Evolutionary conservation across 2,329 filamentous ascomycete genomes (phyloP), one percentile per base, ranked within the genome.

Genomic region (Septoria petroselini): DNA sequence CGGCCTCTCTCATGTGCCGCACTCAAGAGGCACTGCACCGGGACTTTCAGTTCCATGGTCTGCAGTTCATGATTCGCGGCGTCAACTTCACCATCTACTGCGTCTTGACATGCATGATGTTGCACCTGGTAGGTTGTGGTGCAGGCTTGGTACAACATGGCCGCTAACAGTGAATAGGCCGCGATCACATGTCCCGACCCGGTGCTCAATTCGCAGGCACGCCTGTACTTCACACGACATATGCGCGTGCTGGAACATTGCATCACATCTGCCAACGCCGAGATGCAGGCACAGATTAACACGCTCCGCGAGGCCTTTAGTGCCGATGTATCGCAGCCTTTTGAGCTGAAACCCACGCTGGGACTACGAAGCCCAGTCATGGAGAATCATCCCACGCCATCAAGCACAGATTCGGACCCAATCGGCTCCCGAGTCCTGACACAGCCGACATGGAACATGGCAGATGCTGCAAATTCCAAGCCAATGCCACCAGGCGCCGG

Each of bases 41-140:
- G 46, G 79, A 81, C 0, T 95, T 84, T 67, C 88, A 90, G 2
- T 73, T 95, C 53, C 80, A 80, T 12, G 91, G 91, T 0, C 75
- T 97, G 12, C 78, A 93, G 60, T 94, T 85, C 71, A 96, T 96
- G 91, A 85, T 91, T 63, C 81, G 91, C 58, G 91, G 91, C 31
- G 90, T 95, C 66, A 95, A 91, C 69, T 97, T 95, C 64, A 89
- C 88, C 4, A 89, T 97, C n/a, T 97, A 97, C 65, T 83, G 85
- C 48, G 83, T 95, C 19, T 73, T 97, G 38, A 93, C 89, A 0
- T 95, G 91, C 73, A 91, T 91, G 18, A 91, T 96, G 70, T 79
- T 97, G 47, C 91, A 97, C 69, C 71, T 97, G 70, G 91, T 96
- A 76, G 70, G 88, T 79, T 4, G 25, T 7, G 17, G 6, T 17